Percentiles rank a stretch among this genome's conserved stretches.
Evolutionary conservation across 2,329 filamentous ascomycete genomes (phyloP).

Genomic region (Aspergillus candidus): DNA sequence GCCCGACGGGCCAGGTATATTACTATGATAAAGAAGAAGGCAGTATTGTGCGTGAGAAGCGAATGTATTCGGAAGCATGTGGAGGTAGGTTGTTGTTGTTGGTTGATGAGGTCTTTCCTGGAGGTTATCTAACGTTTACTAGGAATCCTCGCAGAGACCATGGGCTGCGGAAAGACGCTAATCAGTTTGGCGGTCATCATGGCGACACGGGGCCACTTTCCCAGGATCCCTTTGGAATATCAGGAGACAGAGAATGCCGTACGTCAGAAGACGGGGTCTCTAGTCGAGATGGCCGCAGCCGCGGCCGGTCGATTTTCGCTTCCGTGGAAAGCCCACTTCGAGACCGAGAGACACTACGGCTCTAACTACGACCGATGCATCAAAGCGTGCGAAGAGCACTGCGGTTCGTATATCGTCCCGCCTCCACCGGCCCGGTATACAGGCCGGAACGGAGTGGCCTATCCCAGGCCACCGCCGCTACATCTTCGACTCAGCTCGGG

Average conservation of each 20-base stretch:
- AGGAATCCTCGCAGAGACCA: conserved; percentile 44
- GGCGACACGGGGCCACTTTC: conserved; percentile 64
- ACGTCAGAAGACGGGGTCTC: conserved; percentile 50
- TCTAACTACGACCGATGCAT: conserved; percentile 52
- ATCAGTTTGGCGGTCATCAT: conserved; percentile 75
- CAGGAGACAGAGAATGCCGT: conserved; percentile 39
- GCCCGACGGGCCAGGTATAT: conserved; percentile 58
- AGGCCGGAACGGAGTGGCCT: conserved; percentile 38
- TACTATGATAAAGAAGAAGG: conserved; percentile 65
- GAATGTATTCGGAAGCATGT: conserved; percentile 64
- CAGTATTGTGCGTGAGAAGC: conserved; percentile 58
- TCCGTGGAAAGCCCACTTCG: conserved; percentile 64
- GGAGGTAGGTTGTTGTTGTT: conserved; percentile 52
- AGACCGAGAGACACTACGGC: conserved; percentile 43
- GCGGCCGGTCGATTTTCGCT: conserved; percentile 59
- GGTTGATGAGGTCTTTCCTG: neutral
- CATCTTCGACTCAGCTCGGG: conserved; percentile 58
- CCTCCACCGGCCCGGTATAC: conserved; percentile 37
- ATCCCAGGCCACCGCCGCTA: conserved; percentile 35
- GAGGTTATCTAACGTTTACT: conserved; percentile 1
- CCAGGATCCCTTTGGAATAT: conserved; percentile 59
- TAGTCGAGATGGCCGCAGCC: conserved; percentile 71
- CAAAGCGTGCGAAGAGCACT: conserved; percentile 52
- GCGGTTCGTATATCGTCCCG: conserved; percentile 55
- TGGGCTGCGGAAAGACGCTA: conserved; percentile 71